These are phyloP conservation scores for Dianthus caryophyllus DNA, from an alignment of 148 eudicot species.

Conservation along the genomic window DNA sequence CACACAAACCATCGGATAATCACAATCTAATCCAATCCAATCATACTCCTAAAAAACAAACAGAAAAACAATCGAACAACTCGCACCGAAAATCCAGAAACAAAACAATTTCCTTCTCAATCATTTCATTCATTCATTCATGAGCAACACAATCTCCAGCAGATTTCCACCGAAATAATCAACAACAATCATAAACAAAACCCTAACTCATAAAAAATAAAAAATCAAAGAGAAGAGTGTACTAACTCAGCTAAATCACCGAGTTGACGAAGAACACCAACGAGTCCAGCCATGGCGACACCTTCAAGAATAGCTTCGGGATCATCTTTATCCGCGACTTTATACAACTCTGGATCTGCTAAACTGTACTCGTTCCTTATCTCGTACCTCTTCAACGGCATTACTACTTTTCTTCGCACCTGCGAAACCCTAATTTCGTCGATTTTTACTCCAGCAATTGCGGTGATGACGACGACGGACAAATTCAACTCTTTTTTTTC, in stretches of 20 bases:
- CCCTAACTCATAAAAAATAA: not conserved
- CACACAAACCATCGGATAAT: too few species aligned
- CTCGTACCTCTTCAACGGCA: constrained; percentile 73
- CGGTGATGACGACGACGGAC: constrained; percentile 3
- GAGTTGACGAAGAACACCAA: constrained; percentile 92
- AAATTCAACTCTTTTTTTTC: not conserved
- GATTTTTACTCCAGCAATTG: not conserved
- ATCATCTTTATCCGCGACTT: constrained; percentile 82
- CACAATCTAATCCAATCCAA: constrained; percentile 29
- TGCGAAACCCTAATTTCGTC: constrained; percentile 22
- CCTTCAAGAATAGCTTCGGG: constrained; percentile 96
- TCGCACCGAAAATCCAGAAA: not conserved
- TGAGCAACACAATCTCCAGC: too few species aligned
- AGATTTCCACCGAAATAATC: too few species aligned
- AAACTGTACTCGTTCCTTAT: constrained; percentile 80
- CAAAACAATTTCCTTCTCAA: too few species aligned
- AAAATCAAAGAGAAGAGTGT: not conserved
- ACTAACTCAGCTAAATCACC: constrained; percentile 94
- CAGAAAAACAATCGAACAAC: not conserved
- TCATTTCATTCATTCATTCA: too few species aligned
- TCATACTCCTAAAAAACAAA: not conserved
- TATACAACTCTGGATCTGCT: constrained; percentile 88
- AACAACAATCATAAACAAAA: too few species aligned
- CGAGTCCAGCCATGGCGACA: constrained; percentile 97
- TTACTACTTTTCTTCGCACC: constrained; percentile 17